Base-by-base conservation (phyloP, 768 basidiomycete genomes). In the Tubosaeta sp. region DNA sequence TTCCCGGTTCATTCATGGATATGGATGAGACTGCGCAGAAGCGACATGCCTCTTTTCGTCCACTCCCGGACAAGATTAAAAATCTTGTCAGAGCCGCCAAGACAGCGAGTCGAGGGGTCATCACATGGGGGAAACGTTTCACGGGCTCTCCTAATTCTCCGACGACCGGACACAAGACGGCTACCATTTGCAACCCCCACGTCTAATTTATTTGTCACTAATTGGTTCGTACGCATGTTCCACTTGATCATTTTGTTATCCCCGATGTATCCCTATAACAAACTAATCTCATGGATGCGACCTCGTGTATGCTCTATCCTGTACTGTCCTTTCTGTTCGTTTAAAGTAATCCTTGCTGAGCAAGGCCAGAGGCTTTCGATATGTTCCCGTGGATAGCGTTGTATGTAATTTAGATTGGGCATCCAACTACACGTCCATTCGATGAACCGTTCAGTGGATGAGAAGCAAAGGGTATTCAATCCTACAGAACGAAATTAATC, bases 1-100 rank as follows among this genome's bases (percentile, higher is more conserved):
- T 49, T 2, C 54, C 63, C 4, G 43, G 47, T 19, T 69, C 67
- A 2, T 69, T 69, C 54, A 71, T 69, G 67, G 67, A 69, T 27
- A 69, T 69, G 67, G 69, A 71, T 25, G 47, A 49, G 38, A 39
- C 48, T 19, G 43, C 39, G 33, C 45, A 37, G 22, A 54, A 63
- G 33, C 58, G 38, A 27, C 58, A 46, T 31, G 6, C 31, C 11
- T 57, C 67, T 46, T 29, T 55, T 35, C 57, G 53, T 43, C 55
- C 37, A 17, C 31, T 43, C 29, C 38, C 47, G 19, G 48, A 48
- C 50, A 60, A 53, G 43, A 47, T 61, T 54, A 67, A 55, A 44
- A 52, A 32, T 27, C 43, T 69, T 17, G 57, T 56, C 35, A 51
- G 43, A 38, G 55, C 53, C 11, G 69, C 67, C 42, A 59, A 53